Evolutionary conservation across 306 rosid species (phyloP).

Genomic region (Cercis canadensis): DNA sequence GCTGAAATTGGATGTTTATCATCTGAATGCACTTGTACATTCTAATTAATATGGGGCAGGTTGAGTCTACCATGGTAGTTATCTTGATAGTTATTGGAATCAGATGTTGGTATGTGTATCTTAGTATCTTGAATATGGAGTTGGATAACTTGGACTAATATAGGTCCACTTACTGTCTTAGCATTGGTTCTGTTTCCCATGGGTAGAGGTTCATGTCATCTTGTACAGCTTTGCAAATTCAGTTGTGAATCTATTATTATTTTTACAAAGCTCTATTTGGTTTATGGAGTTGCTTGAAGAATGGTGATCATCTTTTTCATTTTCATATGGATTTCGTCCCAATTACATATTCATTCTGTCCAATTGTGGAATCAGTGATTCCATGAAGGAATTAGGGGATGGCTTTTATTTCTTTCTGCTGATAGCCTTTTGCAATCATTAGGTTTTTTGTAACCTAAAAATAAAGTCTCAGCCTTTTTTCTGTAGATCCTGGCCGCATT

Average conservation of each 20-base stretch:
- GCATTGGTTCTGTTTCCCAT: neutral
- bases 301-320: constrained; percentile 24
- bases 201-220: constrained; percentile 15
- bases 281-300: constrained; percentile 13
- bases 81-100: constrained; percentile 1
- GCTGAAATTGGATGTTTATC: neutral
- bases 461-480: constrained; percentile 26
- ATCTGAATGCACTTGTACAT: neutral
- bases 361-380: constrained; percentile 14
- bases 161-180: too few relatives aligned
- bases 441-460: constrained; percentile 20
- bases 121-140: neutral
- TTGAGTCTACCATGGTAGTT: neutral
- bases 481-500: constrained; percentile 89
- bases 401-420: neutral
- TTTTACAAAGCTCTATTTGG: constrained; percentile 8
- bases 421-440: neutral
- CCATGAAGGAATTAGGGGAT: constrained; percentile 25
- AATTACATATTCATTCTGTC: constrained; percentile 19
- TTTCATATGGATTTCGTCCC: constrained; percentile 17
- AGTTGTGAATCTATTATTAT: constrained; percentile 15
- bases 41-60: neutral
- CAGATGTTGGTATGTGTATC: neutral
- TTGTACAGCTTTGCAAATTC: constrained; percentile 23
- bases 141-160: neutral